Base-by-base conservation (phyloP, 495 filamentous ascomycete species). In the Annulohypoxylon maeteangense region DNA sequence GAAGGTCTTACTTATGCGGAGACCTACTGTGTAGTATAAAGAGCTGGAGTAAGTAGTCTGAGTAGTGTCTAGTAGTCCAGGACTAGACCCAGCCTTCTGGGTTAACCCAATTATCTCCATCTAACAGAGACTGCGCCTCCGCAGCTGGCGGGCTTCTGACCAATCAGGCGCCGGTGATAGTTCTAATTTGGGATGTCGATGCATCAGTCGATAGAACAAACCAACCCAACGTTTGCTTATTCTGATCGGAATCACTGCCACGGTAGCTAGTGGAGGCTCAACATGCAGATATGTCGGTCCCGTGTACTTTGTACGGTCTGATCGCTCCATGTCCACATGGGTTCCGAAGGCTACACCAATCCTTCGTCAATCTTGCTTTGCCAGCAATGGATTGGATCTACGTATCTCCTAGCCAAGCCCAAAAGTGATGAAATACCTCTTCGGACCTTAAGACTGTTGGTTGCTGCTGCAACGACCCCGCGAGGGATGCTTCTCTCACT, bases 171-270 rank as follows among this genome's bases (percentile, higher is more conserved):
- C 20, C 22, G 22, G 50, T 36, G 27, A 42, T 63, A 51, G 63
- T 62, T 8, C 68, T 62, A 71, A 71, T 53, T 71, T 59, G 34
- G 68, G 48, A 67, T 57, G 31, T 50, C 20, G 27, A 22, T 62
- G 45, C 47, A 59, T 34, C 23, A 1, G 16, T 61, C 53, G 47
- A 63, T 22, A 12, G 18, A 23, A 23, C 59, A 47, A 44, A 69
- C 45, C 20, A 32, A 65, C 20, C 67, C 45, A 64, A 47, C 67
- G 27, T 48, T 66, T 65, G 50, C 56, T 62, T 66, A 57, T 71
- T 57, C 29, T 57, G 29, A 65, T 56, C 57, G 25, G 38, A 12
- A 71, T 51, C 50, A 57, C 68, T 67, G 68, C 62, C 68, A 71
- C 50, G 31, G 56, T 38, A 62, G 42, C 56, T 34, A 51, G 40